These are phyloP conservation scores for Nothophoma quercina DNA, from an alignment of 2,329 filamentous ascomycete genomes.

Conservation along the genomic window DNA sequence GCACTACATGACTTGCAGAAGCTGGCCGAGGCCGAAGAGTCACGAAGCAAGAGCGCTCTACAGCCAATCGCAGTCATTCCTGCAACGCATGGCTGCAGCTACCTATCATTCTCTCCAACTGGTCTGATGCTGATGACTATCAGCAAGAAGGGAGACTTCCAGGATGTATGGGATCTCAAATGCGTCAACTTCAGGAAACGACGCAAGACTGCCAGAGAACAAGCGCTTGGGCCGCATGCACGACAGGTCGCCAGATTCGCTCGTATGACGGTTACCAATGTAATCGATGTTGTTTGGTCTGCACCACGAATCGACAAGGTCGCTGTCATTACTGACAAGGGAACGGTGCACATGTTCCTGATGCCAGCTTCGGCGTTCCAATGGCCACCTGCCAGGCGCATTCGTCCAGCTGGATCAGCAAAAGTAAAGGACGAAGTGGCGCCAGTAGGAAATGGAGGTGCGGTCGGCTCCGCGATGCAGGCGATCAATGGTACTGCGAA, in stretches of 20 bases:
- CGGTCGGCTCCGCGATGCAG: conserved; percentile 52
- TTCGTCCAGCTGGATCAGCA: conserved; percentile 36
- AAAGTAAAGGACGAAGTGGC: conserved; percentile 44
- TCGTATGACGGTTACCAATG: conserved; percentile 87
- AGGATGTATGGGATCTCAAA: conserved; percentile 82
- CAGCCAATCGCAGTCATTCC: conserved; percentile 76
- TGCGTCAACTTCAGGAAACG: conserved; percentile 57
- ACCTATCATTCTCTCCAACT: conserved; percentile 77
- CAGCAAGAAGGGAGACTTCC: conserved; percentile 83
- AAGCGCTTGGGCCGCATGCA: conserved; percentile 60
- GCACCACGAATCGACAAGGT: conserved; percentile 80
- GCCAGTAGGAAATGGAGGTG: conserved; percentile 41
- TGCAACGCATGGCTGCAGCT: conserved; percentile 78
- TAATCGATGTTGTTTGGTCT: conserved; percentile 90
- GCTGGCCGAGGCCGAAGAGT: conserved; percentile 58
- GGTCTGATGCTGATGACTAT: conserved; percentile 79
- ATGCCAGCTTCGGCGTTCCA: conserved; percentile 82
- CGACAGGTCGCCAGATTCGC: conserved; percentile 89
- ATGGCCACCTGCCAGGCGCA: conserved; percentile 76
- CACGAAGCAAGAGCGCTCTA: conserved; percentile 58
- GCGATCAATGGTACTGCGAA: conserved; percentile 54
- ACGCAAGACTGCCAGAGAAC: conserved; percentile 41
- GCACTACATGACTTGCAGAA: conserved; percentile 76
- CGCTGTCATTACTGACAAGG: conserved; percentile 89
- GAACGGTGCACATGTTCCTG: conserved; percentile 93